Percentiles rank a stretch among this genome's conserved stretches.
Conservation (phyloP, 495 filamentous ascomycete species). For the Staphylotrichum tortipilum region DNA sequence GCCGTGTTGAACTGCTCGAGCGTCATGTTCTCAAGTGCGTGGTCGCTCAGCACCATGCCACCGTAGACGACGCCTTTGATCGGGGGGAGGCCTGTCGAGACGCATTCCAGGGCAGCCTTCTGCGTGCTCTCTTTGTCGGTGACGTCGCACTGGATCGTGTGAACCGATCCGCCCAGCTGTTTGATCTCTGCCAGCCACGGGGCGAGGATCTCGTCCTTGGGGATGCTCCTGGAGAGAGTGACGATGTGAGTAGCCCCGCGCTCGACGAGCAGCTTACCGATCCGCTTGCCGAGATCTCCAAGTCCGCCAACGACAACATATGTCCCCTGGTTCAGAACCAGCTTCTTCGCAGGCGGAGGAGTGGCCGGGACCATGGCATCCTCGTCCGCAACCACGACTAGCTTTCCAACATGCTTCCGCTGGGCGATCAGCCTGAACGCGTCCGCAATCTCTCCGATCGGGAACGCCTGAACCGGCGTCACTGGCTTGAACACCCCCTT, state of each 20-base stretch:
- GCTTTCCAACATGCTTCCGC: background rate
- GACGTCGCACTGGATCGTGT: slow-evolving; percentile 1
- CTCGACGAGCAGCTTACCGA: slow-evolving; percentile 44
- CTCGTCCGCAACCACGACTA: background rate
- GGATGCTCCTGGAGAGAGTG: slow-evolving; percentile 6
- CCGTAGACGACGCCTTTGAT: slow-evolving; percentile 45
- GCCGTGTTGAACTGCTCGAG: slow-evolving; percentile 34
- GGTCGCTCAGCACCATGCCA: slow-evolving; percentile 38
- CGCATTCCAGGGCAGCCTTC: background rate
- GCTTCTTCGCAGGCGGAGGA: too few species aligned
- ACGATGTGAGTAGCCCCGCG: slow-evolving; percentile 35
- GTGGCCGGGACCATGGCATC: background rate
- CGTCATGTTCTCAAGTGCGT: slow-evolving; percentile 35
- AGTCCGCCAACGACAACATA: slow-evolving; percentile 51
- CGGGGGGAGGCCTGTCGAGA: slow-evolving; percentile 10
- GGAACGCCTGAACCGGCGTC: background rate
- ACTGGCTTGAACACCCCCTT: background rate
- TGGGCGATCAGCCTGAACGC: background rate
- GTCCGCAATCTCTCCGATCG: background rate
- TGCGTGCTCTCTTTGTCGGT: slow-evolving; percentile 2
- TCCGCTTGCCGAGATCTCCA: slow-evolving; percentile 48
- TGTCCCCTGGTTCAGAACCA: slow-evolving; percentile 21
- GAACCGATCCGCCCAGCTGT: slow-evolving; percentile 3
- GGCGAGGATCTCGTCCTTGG: too few species aligned
- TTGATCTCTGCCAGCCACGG: background rate